Conservation (phyloP, 139 green algal genomes). For the Tetraselmis striata region DNA sequence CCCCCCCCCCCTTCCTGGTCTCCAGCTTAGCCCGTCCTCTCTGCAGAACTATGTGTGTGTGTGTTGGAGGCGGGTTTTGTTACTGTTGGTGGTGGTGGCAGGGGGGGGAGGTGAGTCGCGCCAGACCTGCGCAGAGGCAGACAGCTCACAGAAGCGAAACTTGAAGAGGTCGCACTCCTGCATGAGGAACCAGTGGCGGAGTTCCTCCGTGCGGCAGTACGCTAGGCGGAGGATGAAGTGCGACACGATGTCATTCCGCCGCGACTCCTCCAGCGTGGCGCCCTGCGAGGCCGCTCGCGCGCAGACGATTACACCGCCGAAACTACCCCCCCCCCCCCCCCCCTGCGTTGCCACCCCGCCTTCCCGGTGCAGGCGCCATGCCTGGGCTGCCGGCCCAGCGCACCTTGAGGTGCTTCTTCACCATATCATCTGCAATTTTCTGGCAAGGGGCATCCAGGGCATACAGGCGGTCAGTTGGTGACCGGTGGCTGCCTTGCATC, state of each 20-base stretch:
- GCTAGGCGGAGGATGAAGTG: slow-evolving; percentile 91
- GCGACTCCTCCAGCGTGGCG: slow-evolving; percentile 28
- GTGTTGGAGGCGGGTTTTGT: no score
- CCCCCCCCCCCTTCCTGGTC: no score
- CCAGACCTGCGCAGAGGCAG: slow-evolving; percentile 25
- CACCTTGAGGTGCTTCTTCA: slow-evolving; percentile 42
- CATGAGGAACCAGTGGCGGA: slow-evolving; percentile 81
- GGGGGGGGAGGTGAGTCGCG: no score
- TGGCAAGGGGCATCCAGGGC: slow-evolving; percentile 26
- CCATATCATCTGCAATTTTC: slow-evolving; percentile 32
- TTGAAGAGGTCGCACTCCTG: slow-evolving; percentile 81
- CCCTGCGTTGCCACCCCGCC: no score
- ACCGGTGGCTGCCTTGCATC: neutral
- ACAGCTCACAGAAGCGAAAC: slow-evolving; percentile 34
- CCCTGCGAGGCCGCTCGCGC: neutral
- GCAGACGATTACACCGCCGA: slow-evolving; percentile 8
- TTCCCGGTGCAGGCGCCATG: neutral
- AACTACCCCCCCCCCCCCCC: no score
- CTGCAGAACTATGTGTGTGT: no score
- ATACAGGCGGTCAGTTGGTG: neutral
- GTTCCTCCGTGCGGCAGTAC: slow-evolving; percentile 85
- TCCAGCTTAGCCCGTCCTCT: no score
- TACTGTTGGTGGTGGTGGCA: no score
- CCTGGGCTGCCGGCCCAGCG: neutral
- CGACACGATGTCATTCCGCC: slow-evolving; percentile 59